Conservation (phyloP, 768 basidiomycete species). For the Coprinopsis cinerea region DNA sequence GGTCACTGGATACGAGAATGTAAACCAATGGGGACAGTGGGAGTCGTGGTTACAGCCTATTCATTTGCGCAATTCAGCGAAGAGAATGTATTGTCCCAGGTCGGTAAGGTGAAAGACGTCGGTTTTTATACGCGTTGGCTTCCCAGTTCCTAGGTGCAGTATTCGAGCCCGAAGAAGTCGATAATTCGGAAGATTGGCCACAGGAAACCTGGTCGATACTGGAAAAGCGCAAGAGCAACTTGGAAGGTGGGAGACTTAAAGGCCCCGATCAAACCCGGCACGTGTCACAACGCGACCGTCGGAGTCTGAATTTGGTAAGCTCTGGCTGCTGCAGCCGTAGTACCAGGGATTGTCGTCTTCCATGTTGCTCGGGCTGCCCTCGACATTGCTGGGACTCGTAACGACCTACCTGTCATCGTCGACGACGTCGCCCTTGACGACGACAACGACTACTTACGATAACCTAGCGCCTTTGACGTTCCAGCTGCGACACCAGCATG, state of each 20-base stretch:
- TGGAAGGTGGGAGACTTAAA: neutral
- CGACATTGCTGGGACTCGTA: conserved; percentile 36
- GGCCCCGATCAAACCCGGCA: neutral
- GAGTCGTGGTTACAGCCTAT: too few species aligned
- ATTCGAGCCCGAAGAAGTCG: too few species aligned
- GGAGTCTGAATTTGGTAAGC: neutral
- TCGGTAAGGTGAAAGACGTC: too few species aligned
- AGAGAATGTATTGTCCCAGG: too few species aligned
- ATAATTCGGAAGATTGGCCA: too few species aligned
- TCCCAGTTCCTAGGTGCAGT: too few species aligned
- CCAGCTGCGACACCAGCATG: conserved; percentile 62
- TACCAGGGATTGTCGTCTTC: neutral
- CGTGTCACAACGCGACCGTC: neutral
- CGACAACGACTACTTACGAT: conserved; percentile 21
- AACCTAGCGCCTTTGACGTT: conserved; percentile 37
- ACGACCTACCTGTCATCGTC: conserved; percentile 36
- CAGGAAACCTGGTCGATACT: too few species aligned
- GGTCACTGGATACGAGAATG: too few species aligned
- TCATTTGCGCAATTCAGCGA: too few species aligned
- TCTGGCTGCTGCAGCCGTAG: neutral
- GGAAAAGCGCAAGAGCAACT: neutral
- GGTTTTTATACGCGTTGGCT: too few species aligned
- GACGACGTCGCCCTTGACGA: conserved; percentile 21
- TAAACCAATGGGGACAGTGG: too few species aligned
- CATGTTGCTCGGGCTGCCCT: conserved; percentile 35